phyloP scores from a whole-genome alignment of 345 rosid genomes.

The Psidium guajava region DNA sequence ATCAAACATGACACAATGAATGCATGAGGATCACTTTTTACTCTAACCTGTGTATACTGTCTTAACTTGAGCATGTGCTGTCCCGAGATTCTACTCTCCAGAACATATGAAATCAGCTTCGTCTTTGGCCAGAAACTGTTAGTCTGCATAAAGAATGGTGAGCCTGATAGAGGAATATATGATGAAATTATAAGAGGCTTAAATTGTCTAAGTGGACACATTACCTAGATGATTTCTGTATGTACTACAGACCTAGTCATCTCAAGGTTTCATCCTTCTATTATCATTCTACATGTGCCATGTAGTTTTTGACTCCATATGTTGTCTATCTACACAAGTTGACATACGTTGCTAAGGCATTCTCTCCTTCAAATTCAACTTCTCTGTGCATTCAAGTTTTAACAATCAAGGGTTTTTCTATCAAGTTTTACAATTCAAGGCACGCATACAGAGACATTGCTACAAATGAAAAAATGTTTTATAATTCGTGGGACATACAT shows the following conservation, averaged over 20 bases:
- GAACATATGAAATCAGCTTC: background rate
- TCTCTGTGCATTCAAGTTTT: background rate
- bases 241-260: background rate
- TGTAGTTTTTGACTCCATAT: background rate
- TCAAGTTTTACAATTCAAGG: background rate
- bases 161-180: background rate
- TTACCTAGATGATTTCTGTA: background rate
- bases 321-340: background rate
- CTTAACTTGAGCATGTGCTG: background rate
- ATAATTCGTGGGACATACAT: background rate
- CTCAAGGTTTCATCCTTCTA: background rate
- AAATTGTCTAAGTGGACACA: background rate
- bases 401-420: background rate
- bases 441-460: background rate
- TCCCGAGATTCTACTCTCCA: background rate
- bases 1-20: background rate
- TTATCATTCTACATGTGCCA: background rate
- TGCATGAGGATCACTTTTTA: background rate
- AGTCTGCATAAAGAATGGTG: background rate
- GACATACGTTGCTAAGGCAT: background rate
- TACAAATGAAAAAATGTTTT: background rate
- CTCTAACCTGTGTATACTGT: background rate
- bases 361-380: background rate
- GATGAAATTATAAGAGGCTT: background rate
- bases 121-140: background rate